Percentiles rank a stretch among this genome's conserved stretches.
phyloP scores from a whole-genome alignment of 177 flowering plant species.

The Telopea speciosissima region DNA sequence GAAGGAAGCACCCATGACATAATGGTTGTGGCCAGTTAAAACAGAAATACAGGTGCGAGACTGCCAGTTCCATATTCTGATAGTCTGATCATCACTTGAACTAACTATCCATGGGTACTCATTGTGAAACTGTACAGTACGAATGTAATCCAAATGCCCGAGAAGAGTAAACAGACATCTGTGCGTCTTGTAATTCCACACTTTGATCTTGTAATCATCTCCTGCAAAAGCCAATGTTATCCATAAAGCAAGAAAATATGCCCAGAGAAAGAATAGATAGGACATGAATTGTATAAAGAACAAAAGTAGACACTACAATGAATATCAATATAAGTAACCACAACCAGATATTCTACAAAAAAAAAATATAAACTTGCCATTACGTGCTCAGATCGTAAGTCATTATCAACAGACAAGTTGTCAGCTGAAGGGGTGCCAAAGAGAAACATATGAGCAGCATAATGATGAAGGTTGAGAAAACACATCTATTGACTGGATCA shows the following conservation, averaged over 20 bases:
- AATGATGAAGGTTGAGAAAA: not conserved
- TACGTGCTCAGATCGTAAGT: not conserved
- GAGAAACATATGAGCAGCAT: not conserved
- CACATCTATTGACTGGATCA: not conserved
- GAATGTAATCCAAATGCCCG: conserved; percentile 65
- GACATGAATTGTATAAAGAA: not conserved
- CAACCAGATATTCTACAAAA: not conserved
- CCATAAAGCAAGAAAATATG: not conserved
- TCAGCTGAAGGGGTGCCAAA: not conserved
- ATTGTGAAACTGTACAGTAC: conserved; percentile 70
- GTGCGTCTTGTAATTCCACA: conserved; percentile 68
- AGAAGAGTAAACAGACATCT: conserved; percentile 64
- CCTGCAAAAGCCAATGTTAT: conserved; percentile 32
- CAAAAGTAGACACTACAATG: not conserved
- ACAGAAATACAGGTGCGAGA: conserved; percentile 71
- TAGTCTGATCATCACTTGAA: conserved; percentile 82
- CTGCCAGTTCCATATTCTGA: conserved; percentile 81
- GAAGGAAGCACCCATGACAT: conserved; percentile 76
- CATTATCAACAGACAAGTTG: not conserved
- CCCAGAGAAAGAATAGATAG: not conserved
- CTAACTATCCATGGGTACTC: conserved; percentile 78
- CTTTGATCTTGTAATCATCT: conserved; percentile 72
- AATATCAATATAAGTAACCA: not conserved
- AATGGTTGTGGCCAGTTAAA: conserved; percentile 70
- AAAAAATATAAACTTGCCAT: not conserved